phyloP scores from a whole-genome alignment of 129 eudicot genomes.

The Saussurea involucrata region DNA sequence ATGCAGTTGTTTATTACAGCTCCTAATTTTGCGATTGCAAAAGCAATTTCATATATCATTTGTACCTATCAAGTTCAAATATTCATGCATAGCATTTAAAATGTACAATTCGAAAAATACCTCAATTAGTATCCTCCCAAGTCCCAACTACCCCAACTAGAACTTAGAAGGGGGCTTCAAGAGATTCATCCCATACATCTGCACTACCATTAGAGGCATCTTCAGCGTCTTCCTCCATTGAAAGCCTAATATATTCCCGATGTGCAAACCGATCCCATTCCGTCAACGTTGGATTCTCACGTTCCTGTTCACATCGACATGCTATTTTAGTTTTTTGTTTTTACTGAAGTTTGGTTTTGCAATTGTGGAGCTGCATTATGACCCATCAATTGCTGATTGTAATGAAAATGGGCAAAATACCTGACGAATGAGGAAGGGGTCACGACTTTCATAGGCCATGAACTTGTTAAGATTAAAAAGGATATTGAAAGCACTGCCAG shows the following conservation, averaged over 20 bases:
- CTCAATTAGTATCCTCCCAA: constrained; percentile 23
- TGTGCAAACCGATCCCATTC: constrained; percentile 99
- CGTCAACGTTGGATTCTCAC: constrained; percentile 88
- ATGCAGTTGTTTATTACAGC: not conserved
- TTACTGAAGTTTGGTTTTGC: not conserved
- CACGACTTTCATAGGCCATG: constrained; percentile 95
- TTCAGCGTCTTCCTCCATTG: constrained; percentile 76
- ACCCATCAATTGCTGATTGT: not conserved
- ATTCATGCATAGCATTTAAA: not conserved
- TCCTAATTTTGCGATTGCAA: not conserved
- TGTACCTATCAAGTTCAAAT: not conserved
- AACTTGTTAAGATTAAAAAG: constrained; percentile 90
- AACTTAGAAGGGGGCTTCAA: constrained; percentile 74
- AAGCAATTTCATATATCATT: not conserved
- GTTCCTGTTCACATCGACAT: constrained; percentile 51
- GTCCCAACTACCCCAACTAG: constrained; percentile 25
- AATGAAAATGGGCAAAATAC: constrained; percentile 23
- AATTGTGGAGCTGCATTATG: not conserved
- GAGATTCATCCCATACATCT: constrained; percentile 83
- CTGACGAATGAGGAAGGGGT: constrained; percentile 92
- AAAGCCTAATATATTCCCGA: constrained; percentile 79
- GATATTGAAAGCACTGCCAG: constrained; percentile 81
- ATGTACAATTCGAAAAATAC: not conserved
- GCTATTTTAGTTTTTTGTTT: not conserved
- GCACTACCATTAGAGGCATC: constrained; percentile 79